Percentiles rank a stretch among this genome's conserved stretches.
Conservation (phyloP, 177 flowering plant species). For the Vitis hybrid region DNA sequence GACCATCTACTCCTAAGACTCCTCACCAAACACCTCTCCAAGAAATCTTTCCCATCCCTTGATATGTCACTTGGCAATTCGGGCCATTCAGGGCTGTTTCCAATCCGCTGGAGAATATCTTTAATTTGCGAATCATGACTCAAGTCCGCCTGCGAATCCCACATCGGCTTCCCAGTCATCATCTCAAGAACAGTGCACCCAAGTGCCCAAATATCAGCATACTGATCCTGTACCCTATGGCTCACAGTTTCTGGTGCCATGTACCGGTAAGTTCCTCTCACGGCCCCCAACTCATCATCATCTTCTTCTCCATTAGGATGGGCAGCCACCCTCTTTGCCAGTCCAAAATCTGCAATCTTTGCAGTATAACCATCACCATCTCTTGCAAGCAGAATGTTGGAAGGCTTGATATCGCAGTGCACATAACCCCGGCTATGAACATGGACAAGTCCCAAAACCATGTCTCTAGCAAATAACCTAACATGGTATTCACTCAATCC, state of each 20-base stretch:
- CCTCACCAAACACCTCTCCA: conserved; percentile 10
- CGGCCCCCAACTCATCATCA: too few relatives aligned
- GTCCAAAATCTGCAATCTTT: too few relatives aligned
- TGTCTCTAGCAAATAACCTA: too few relatives aligned
- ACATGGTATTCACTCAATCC: too few relatives aligned
- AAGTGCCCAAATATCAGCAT: conserved; percentile 2
- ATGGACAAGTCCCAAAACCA: too few relatives aligned
- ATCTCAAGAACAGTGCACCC: conserved; percentile 1
- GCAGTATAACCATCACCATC: too few relatives aligned
- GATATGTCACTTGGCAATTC: conserved; percentile 1
- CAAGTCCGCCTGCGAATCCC: neutral
- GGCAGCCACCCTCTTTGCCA: too few relatives aligned
- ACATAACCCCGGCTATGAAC: too few relatives aligned
- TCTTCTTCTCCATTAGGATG: too few relatives aligned
- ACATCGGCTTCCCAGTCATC: neutral
- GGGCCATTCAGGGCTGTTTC: neutral
- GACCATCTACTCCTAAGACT: neutral
- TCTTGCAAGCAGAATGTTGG: too few relatives aligned
- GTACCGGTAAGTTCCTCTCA: neutral
- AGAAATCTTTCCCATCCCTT: conserved; percentile 11
- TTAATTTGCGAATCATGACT: too few relatives aligned
- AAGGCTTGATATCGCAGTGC: too few relatives aligned
- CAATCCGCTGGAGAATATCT: neutral
- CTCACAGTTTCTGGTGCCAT: neutral
- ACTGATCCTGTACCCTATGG: neutral